Evolutionary conservation across 2,329 filamentous ascomycete genomes (phyloP).

Genomic region (Coniochaeta pulveracea): DNA sequence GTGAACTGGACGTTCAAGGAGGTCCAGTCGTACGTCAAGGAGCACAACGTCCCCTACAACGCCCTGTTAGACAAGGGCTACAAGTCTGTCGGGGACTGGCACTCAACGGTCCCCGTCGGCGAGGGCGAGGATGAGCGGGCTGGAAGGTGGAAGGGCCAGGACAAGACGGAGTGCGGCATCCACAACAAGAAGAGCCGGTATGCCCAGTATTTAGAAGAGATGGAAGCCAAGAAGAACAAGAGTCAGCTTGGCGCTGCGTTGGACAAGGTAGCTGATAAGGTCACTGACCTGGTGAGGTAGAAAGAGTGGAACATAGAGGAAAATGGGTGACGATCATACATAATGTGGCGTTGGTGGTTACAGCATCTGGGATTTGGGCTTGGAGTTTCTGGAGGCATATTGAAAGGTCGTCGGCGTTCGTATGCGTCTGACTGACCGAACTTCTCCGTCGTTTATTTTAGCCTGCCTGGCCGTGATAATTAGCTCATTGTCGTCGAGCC

Average conservation of each 20-base stretch:
- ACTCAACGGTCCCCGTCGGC: slow-evolving; percentile 82
- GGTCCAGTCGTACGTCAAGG: slow-evolving; percentile 77
- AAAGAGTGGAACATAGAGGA: slow-evolving; percentile 4
- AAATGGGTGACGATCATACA: neutral
- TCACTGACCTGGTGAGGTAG: too few species aligned
- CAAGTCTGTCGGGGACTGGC: slow-evolving; percentile 97
- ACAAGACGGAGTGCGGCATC: slow-evolving; percentile 96
- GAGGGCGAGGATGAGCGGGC: slow-evolving; percentile 93
- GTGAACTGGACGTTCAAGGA: slow-evolving; percentile 90
- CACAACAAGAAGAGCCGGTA: slow-evolving; percentile 97
- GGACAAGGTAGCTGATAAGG: slow-evolving; percentile 7
- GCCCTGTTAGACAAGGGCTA: slow-evolving; percentile 85
- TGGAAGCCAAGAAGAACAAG: slow-evolving; percentile 6
- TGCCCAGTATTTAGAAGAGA: slow-evolving; percentile 56
- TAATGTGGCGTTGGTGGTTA: too few species aligned
- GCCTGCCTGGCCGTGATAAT: too few species aligned
- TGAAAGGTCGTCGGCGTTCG: too few species aligned
- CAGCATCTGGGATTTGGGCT: too few species aligned
- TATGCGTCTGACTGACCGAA: too few species aligned
- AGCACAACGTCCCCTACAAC: slow-evolving; percentile 89
- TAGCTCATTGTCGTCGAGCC: too few species aligned
- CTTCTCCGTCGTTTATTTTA: too few species aligned
- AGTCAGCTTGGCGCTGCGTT: slow-evolving; percentile 1
- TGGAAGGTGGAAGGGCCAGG: slow-evolving; percentile 90
- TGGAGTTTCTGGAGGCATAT: too few species aligned